Conservation (phyloP, 768 basidiomycete species). For the Sporobolomyces roseus region DNA sequence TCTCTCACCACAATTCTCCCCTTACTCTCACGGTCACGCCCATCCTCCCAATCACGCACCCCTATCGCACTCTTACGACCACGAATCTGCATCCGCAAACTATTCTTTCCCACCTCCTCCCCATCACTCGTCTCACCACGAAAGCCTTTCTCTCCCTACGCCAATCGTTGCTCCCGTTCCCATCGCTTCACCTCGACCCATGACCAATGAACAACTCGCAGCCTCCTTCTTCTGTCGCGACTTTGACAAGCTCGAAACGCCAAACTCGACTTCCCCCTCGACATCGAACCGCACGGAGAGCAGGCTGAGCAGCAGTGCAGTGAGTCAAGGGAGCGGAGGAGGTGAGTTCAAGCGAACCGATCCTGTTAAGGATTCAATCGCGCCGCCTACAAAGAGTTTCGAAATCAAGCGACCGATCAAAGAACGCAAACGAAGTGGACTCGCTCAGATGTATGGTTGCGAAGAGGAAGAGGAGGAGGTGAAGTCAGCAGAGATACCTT, state of each 20-base stretch:
- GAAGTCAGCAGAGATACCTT: not conserved
- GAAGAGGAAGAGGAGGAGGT: slow-evolving; percentile 3
- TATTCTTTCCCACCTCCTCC: no score
- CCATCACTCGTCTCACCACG: no score
- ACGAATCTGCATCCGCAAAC: no score
- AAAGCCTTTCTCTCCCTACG: no score
- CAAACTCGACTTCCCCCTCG: not conserved
- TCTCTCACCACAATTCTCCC: slow-evolving; percentile 16
- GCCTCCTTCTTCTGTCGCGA: slow-evolving; percentile 30
- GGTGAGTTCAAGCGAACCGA: not conserved
- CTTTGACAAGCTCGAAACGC: slow-evolving; percentile 2
- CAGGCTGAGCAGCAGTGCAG: not conserved
- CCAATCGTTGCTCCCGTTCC: not conserved
- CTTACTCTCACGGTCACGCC: slow-evolving; percentile 9
- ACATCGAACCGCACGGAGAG: not conserved
- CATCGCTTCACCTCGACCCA: not conserved
- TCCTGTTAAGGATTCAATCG: no score
- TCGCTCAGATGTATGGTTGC: slow-evolving; percentile 13
- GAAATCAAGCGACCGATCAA: slow-evolving; percentile 8
- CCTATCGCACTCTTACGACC: not conserved
- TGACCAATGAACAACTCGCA: not conserved
- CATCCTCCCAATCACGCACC: not conserved
- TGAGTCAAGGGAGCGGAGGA: slow-evolving; percentile 6
- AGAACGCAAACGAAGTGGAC: slow-evolving; percentile 9
- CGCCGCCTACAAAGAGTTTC: no score